Conservation (phyloP, 768 basidiomycete genomes). For the Boletus patriciae region DNA sequence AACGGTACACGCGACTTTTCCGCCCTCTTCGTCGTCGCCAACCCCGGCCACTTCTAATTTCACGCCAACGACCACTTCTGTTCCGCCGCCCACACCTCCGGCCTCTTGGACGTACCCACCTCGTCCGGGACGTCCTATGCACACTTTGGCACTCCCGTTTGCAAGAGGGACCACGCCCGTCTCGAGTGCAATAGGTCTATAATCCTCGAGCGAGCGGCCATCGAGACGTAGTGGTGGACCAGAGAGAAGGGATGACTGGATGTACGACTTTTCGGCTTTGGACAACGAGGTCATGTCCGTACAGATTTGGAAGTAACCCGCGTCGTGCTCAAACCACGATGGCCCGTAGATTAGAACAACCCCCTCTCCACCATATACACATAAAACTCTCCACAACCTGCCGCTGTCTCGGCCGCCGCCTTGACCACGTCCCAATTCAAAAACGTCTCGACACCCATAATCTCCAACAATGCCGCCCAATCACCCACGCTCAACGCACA, state of each 20-base stretch:
- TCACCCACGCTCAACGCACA: conserved; percentile 38
- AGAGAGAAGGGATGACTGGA: conserved; percentile 61
- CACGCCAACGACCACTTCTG: conserved; percentile 75
- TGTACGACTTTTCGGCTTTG: conserved; percentile 79
- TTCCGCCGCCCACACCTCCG: conserved; percentile 71
- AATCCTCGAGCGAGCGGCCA: conserved; percentile 68
- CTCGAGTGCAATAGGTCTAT: conserved; percentile 67
- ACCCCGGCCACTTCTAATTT: conserved; percentile 73
- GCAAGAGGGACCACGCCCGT: conserved; percentile 78
- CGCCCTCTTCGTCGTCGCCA: conserved; percentile 51
- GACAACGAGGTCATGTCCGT: conserved; percentile 43
- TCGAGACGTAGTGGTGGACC: conserved; percentile 69
- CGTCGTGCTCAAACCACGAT: too few species aligned
- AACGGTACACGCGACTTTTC: conserved; percentile 65
- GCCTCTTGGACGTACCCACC: conserved; percentile 77
- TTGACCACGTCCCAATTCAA: conserved; percentile 20
- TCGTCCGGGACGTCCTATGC: conserved; percentile 64
- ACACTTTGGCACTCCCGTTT: conserved; percentile 79
- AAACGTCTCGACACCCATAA: conserved; percentile 21
- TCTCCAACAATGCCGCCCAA: conserved; percentile 40
- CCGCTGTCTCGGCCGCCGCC: conserved; percentile 6
- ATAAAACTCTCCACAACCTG: conserved; percentile 13
- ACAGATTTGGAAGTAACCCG: too few species aligned
- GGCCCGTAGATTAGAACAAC: conserved; percentile 1
- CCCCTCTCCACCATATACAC: conserved; percentile 11